phyloP scores from a whole-genome alignment of 2,329 filamentous ascomycete species.

The Fusarium denticulatum region DNA sequence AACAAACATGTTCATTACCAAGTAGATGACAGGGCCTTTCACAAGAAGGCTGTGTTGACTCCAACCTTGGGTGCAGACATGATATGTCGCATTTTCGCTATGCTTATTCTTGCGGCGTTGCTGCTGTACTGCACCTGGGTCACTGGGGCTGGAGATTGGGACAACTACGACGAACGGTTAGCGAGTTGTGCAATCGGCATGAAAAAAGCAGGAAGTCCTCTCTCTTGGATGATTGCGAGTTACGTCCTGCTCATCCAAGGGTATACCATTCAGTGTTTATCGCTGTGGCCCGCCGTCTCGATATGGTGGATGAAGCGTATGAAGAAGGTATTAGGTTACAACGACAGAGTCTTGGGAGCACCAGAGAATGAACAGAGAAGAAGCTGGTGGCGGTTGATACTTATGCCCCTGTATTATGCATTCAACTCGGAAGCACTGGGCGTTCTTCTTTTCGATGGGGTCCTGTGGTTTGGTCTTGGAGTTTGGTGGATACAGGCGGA shows the following conservation, averaged over 20 bases:
- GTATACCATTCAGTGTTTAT: background rate
- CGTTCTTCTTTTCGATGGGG: background rate
- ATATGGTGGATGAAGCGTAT: too few species aligned
- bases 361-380: background rate
- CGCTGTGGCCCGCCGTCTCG: background rate
- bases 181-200: background rate
- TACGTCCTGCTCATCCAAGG: background rate
- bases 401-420: background rate
- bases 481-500: background rate
- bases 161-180: background rate
- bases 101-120: background rate
- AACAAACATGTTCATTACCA: background rate
- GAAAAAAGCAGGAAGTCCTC: background rate
- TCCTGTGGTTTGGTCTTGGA: background rate
- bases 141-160: background rate
- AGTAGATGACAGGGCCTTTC: too few species aligned
- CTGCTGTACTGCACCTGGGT: background rate
- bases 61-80: background rate
- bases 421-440: background rate
- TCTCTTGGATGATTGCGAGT: background rate
- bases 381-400: background rate
- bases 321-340: accelerated
- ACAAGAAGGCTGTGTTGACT: accelerated
- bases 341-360: background rate
- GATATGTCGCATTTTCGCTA: background rate